These are phyloP conservation scores for Paracoccidioides brasiliensis DNA, from an alignment of 2,329 filamentous ascomycete genomes.

Conservation along the genomic window DNA sequence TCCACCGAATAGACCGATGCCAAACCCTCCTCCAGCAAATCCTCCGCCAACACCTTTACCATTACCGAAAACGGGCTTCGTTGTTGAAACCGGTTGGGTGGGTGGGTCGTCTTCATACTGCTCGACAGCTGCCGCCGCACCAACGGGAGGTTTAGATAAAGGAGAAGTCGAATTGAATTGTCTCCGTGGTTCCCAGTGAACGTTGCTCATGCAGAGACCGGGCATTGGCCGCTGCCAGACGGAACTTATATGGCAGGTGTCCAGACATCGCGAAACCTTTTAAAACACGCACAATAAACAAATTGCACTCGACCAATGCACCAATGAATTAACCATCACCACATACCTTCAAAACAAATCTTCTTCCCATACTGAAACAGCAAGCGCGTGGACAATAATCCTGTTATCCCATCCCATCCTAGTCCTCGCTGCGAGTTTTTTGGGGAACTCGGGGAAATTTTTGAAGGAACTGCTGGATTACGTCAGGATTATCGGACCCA, in stretches of 20 bases:
- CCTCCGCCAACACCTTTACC: neutral
- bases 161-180: neutral
- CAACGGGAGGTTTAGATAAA: neutral
- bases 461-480: neutral
- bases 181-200: neutral
- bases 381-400: neutral
- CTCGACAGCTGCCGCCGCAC: neutral
- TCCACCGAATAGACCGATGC: neutral
- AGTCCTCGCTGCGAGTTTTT: neutral
- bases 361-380: constrained; percentile 7
- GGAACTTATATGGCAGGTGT: constrained; percentile 1
- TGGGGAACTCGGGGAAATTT: neutral
- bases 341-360: constrained; percentile 8
- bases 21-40: neutral
- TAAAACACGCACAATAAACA: neutral
- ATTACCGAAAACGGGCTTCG: neutral
- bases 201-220: neutral
- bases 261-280: constrained; percentile 4
- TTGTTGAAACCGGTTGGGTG: neutral
- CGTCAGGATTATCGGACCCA: neutral
- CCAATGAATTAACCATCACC: neutral
- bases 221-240: neutral
- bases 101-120: neutral
- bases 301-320: neutral
- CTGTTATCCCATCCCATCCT: neutral